Evolutionary conservation across 208 protist species (phyloP).

Genomic region (Trichomonas vaginalis): DNA sequence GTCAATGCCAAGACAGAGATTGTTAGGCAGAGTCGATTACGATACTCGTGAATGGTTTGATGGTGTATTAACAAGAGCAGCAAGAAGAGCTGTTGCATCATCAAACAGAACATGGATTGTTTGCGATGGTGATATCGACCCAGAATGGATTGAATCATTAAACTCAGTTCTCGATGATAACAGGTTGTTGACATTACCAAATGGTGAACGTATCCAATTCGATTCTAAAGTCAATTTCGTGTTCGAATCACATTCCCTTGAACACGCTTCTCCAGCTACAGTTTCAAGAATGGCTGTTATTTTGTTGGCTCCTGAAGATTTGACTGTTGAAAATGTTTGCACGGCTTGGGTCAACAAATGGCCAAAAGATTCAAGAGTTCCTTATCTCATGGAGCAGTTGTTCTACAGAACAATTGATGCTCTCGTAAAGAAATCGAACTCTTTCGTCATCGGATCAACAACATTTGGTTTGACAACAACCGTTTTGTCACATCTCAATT

Average conservation of each 20-base stretch:
- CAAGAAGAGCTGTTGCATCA: not conserved
- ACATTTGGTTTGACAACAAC: not conserved
- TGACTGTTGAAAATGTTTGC: not conserved
- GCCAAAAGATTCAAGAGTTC: not conserved
- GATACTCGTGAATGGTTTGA: constrained; percentile 94
- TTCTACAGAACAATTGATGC: not conserved
- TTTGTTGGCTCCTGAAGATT: not conserved
- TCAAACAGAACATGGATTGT: constrained; percentile 50
- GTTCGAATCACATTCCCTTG: constrained; percentile 86
- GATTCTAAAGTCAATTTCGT: constrained; percentile 90
- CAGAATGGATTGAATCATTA: constrained; percentile 93
- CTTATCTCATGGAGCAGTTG: not conserved
- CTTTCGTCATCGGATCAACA: not conserved
- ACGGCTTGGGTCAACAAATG: not conserved
- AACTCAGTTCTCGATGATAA: constrained; percentile 97
- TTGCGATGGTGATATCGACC: constrained; percentile 94
- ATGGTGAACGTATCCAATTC: constrained; percentile 89
- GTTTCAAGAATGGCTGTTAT: constrained; percentile 54
- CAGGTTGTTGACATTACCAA: constrained; percentile 81
- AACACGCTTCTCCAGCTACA: constrained; percentile 78
- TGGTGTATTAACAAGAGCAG: constrained; percentile 53
- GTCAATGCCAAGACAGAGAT: constrained; percentile 42
- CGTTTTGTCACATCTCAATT: not conserved
- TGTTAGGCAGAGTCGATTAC: constrained; percentile 85
- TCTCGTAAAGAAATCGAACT: not conserved